These are phyloP conservation scores for Auxenochlorella pyrenoidosa DNA, from an alignment of 139 green algal genomes.

Conservation along the genomic window DNA sequence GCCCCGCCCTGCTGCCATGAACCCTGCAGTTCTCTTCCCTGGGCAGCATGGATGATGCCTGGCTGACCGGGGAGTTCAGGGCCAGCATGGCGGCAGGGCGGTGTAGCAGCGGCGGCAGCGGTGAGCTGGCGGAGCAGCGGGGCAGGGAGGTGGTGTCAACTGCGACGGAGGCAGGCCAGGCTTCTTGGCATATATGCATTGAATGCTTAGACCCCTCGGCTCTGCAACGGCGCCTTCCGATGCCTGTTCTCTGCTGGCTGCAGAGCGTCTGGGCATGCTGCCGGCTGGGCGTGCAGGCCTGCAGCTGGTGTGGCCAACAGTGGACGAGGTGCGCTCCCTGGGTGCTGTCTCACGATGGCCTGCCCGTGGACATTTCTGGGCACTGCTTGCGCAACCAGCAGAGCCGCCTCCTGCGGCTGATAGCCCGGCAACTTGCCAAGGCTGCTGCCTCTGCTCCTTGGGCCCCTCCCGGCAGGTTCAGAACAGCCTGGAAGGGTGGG, in stretches of 20 bases:
- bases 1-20: too few relatives aligned
- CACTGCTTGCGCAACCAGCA: too few relatives aligned
- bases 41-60: conserved; percentile 69
- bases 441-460: background rate
- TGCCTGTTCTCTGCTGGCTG: background rate
- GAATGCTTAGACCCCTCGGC: too few relatives aligned
- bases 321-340: conserved; percentile 47
- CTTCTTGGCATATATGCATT: background rate
- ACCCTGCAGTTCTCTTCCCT: conserved; percentile 71
- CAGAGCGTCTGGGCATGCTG: conserved; percentile 19
- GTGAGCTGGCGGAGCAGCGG: background rate
- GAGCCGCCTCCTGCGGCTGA: too few relatives aligned
- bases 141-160: background rate
- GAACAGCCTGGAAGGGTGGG: conserved; percentile 76
- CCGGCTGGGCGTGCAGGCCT: background rate
- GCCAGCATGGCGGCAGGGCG: conserved; percentile 58
- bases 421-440: background rate
- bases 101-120: conserved; percentile 7
- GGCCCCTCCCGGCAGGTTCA: background rate
- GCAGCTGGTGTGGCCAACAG: conserved; percentile 76
- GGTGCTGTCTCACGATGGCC: background rate
- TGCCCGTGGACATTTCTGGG: background rate
- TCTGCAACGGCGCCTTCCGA: background rate
- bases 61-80: conserved; percentile 75
- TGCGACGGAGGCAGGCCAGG: background rate